Evolutionary conservation across 176 grass and related monocot species (phyloP).

Genomic region (Lolium perenne): DNA sequence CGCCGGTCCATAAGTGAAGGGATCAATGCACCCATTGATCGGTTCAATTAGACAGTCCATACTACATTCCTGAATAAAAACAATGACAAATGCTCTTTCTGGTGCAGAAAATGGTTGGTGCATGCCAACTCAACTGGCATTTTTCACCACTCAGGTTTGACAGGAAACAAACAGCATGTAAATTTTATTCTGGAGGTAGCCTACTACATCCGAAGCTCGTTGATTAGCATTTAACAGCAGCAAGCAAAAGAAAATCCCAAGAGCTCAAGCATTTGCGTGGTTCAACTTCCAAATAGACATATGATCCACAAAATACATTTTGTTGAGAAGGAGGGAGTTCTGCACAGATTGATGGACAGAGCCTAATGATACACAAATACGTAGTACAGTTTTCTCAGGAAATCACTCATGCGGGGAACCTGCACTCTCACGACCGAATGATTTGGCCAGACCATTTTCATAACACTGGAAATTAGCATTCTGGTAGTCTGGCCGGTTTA

Average conservation of each 20-base stretch:
- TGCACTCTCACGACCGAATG: neutral
- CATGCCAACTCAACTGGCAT: neutral
- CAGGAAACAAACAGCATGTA: neutral
- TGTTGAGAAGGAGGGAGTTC: too few species aligned
- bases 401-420: neutral
- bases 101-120: neutral
- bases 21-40: conserved; percentile 9
- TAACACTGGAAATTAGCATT: neutral
- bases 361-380: neutral
- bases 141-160: neutral
- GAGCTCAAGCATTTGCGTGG: neutral
- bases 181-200: neutral
- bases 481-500: neutral
- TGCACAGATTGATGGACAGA: too few species aligned
- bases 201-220: neutral
- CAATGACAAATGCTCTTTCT: conserved; percentile 1
- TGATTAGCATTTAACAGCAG: conserved; percentile 3
- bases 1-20: neutral
- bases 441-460: neutral
- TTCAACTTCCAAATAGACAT: neutral
- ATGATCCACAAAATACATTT: neutral
- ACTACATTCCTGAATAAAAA: neutral
- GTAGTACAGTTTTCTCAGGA: neutral
- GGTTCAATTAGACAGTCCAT: neutral
- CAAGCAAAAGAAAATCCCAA: neutral